Evolutionary conservation across 1,284 basidiomycete genomes (phyloP).

Genomic region (Fomitiporia mediterranea): DNA sequence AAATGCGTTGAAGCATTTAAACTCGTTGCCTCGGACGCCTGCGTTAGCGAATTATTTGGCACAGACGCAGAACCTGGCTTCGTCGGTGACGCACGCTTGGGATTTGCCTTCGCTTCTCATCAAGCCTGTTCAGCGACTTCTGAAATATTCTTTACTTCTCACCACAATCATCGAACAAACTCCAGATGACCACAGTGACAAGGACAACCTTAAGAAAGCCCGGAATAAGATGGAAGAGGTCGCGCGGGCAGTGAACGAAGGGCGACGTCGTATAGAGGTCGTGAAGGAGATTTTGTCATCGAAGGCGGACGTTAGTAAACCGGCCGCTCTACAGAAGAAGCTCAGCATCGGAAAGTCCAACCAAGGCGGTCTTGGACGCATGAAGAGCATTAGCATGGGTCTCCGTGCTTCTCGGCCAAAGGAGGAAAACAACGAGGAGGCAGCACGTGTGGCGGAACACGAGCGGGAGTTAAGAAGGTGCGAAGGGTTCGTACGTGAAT

Average conservation of each 20-base stretch:
- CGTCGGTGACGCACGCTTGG: constrained; percentile 84
- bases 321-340: constrained; percentile 41
- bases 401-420: constrained; percentile 28
- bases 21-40: constrained; percentile 49
- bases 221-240: constrained; percentile 70
- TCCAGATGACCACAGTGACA: constrained; percentile 71
- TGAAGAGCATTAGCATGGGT: constrained; percentile 47
- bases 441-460: constrained; percentile 47
- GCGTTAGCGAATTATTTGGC: constrained; percentile 62
- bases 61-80: constrained; percentile 64
- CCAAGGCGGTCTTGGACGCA: constrained; percentile 52
- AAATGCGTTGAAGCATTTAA: constrained; percentile 67
- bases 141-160: constrained; percentile 89
- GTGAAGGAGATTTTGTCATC: constrained; percentile 62
- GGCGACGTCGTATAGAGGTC: constrained; percentile 78
- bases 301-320: constrained; percentile 20
- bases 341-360: constrained; percentile 31
- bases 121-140: constrained; percentile 87
- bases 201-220: constrained; percentile 59
- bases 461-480: constrained; percentile 51
- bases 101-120: constrained; percentile 90
- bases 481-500: constrained; percentile 50
- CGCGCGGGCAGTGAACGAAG: constrained; percentile 84
- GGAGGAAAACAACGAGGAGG: constrained; percentile 42
- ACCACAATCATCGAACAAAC: constrained; percentile 78